Base-by-base conservation (phyloP, 495 filamentous ascomycete species). In the Podospora tetraspora region DNA sequence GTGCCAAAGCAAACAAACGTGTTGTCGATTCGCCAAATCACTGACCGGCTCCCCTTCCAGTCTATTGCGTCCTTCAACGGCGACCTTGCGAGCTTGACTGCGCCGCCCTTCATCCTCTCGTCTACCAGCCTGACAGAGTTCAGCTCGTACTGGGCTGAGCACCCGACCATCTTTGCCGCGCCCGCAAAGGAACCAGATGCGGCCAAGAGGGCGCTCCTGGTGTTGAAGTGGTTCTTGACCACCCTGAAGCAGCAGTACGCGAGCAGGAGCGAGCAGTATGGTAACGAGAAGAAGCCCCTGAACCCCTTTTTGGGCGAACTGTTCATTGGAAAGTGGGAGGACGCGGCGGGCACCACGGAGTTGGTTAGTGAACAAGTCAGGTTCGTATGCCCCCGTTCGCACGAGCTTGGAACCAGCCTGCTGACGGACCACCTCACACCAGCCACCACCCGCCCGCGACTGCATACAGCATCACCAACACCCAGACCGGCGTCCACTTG, bases 391-490 rank as follows among this genome's bases (percentile, higher is more conserved):
- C 25, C 25, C 58, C 2, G 9, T 37, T 6, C 7, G n/a, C 78
- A 89, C 59, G 85, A n/a, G 9, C 21, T 13, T 7, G 16, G 43
- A 43, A n/a, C 6, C 19, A 52, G 21, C 6, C 43, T 85, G 71
- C 75, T 88, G n/a, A 24, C 19, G 60, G 30, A 23, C 12, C 21
- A 25, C 43, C 32, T 9, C n/a, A 7, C 21, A 23, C 68, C 69
- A 96, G 92, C 81, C 95, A 98, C 73, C 95, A 99, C 74, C 95
- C 96, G n/a, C 95, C 96, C 12, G 93, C 92, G 30, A 99, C 96
- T 10, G 96, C 94, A 4, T 98, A 97, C 77, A 89, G 89, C 66
- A 96, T 98, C 72, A 89, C 85, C 77, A 98, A 99, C 78, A 79
- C 89, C 23, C 86, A 94, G 69, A 86, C 94, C 68, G 91, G 92